These are phyloP conservation scores for Eucalyptus tenuipes DNA, from an alignment of 345 rosid genomes.

Conservation along the genomic window DNA sequence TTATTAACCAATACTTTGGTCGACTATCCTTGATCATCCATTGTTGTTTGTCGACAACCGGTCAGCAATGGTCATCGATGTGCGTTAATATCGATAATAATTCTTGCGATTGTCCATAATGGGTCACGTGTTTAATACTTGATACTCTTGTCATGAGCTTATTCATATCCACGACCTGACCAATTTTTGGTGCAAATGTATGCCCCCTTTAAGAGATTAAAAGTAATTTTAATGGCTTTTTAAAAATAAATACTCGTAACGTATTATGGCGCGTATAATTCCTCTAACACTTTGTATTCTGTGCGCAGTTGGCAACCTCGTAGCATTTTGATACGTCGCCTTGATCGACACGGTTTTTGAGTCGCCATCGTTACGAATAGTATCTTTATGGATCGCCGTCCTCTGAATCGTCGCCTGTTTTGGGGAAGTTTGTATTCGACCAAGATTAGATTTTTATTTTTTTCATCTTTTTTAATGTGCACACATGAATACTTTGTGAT, in stretches of 20 bases:
- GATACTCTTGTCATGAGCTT: background rate
- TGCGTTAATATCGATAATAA: too few relatives aligned
- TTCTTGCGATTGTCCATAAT: background rate
- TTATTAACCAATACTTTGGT: background rate
- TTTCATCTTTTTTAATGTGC: background rate
- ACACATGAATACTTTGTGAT: background rate
- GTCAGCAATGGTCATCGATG: background rate
- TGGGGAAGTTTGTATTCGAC: background rate
- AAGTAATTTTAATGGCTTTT: background rate
- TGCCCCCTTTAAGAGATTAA: background rate
- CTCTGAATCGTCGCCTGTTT: background rate
- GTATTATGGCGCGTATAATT: background rate
- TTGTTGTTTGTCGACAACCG: fast-evolving
- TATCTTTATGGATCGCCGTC: background rate
- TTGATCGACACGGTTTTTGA: background rate
- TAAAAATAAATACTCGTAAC: background rate
- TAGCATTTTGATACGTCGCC: background rate
- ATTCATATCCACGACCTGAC: background rate
- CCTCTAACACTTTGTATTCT: background rate
- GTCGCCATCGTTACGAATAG: background rate
- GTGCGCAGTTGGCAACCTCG: background rate
- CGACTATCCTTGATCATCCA: background rate
- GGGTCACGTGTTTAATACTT: background rate
- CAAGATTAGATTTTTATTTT: background rate
- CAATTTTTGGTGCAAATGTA: background rate